A percentile compares a stretch with the other conserved stretches of the same genome.
phyloP scores from a whole-genome alignment of 106 monocot species.

The Posidonia australis region DNA sequence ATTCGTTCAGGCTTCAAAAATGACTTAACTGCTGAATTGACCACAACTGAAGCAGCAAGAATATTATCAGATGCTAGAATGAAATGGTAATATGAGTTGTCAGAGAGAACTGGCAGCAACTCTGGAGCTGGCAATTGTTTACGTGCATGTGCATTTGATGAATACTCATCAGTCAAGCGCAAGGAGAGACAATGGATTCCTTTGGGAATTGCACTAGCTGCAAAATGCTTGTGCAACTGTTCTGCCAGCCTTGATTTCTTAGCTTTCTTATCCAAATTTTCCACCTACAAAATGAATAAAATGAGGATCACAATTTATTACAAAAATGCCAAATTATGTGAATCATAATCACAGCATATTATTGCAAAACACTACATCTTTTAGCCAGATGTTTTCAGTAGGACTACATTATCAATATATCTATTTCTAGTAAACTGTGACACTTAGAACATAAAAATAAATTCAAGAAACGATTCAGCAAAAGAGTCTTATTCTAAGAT shows the following conservation, averaged over 20 bases:
- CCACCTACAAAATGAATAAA: conserved; percentile 39
- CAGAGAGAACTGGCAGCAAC: conserved; percentile 53
- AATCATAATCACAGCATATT: not conserved
- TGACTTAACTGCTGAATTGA: conserved; percentile 51
- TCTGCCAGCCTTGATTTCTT: conserved; percentile 66
- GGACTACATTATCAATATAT: no score
- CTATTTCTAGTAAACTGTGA: no score
- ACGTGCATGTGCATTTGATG: conserved; percentile 90
- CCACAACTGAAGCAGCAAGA: conserved; percentile 87
- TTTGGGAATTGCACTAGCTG: conserved; percentile 85
- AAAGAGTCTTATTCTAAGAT: no score
- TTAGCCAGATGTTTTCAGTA: no score
- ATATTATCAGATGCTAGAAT: conserved; percentile 75
- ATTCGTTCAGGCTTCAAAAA: conserved; percentile 53
- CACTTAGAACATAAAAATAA: no score
- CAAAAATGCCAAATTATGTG: conserved; percentile 14
- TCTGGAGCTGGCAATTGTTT: conserved; percentile 81
- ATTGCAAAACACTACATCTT: not conserved
- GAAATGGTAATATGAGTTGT: conserved; percentile 67
- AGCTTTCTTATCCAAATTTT: conserved; percentile 46
- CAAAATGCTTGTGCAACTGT: conserved; percentile 81
- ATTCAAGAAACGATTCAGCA: no score
- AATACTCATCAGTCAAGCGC: conserved; percentile 81
- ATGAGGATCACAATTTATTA: conserved; percentile 11
- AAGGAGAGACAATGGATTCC: conserved; percentile 77